Conservation (phyloP, 495 filamentous ascomycete genomes). For the Schizothecium vesticola region DNA sequence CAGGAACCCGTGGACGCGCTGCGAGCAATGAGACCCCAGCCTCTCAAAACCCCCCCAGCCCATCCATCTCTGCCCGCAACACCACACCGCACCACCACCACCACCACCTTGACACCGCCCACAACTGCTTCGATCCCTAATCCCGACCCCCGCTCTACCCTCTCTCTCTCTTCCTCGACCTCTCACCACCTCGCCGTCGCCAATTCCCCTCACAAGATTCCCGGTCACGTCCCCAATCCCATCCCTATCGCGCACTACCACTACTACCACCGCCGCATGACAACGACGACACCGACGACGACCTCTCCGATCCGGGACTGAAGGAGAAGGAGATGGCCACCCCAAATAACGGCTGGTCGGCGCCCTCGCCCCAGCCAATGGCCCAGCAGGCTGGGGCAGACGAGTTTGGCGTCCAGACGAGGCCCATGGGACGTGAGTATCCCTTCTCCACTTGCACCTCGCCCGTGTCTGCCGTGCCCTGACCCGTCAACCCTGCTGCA, state of each 20-base stretch:
- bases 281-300: background rate
- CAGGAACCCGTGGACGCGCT: constrained; percentile 25
- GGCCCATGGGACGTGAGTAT: constrained; percentile 49
- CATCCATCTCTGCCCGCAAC: constrained; percentile 6
- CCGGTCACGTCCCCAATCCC: too few species aligned
- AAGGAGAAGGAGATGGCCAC: constrained; percentile 19
- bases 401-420: constrained; percentile 41
- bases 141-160: background rate
- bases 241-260: background rate
- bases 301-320: background rate
- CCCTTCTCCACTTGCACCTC: constrained; percentile 1
- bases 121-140: background rate
- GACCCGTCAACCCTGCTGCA: constrained; percentile 25
- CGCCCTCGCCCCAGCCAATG: constrained; percentile 21
- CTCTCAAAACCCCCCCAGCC: constrained; percentile 16
- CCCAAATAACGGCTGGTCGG: constrained; percentile 23
- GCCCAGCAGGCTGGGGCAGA: constrained; percentile 44
- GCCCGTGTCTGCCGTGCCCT: background rate
- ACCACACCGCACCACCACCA: constrained; percentile 6
- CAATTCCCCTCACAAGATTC: constrained; percentile 9
- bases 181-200: background rate
- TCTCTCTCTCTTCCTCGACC: background rate
- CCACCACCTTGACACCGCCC: background rate
- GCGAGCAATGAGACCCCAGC: constrained; percentile 28
- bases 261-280: background rate